Base-by-base conservation (phyloP, 768 basidiomycete genomes). In the Coprinopsis cinerea region DNA sequence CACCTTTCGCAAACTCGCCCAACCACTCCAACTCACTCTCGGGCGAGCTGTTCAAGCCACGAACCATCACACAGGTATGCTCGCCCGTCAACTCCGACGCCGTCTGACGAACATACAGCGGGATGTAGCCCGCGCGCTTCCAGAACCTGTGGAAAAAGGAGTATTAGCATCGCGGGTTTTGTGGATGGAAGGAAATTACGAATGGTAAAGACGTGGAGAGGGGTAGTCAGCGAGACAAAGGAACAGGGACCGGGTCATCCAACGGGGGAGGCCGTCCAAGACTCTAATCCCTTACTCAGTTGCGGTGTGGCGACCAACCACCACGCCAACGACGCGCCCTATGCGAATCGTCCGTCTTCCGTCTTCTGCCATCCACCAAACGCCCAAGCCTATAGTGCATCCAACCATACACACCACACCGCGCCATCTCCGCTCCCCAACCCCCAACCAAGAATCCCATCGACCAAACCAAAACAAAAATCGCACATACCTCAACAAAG, bases 81-180 rank as follows among this genome's bases (percentile, higher is more conserved):
- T 99, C 96, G 32, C 96, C 96, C 0, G 96, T 99, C 44, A 98
- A 75, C 58, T 96, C 93, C 63, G 92, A 96, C 51, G 84, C 75
- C 4, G 92, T 95, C 67, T 98, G 96, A 25, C 95, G 83, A 25
- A 98, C 67, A 60, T 98, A 98, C 13, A 98, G 73, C 0, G 96
- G 96, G 0, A 90, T 78, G 63, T 87, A 99, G 11, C 90, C 88
- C 1, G 85, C 83, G 18, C 92, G 81, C 67, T 98, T 98, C 96
- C 96, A 98, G 73, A 98, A 99, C 53, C 91, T 77, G 41, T 14
- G 13, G 32, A 39, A 42, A 26, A n/a, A n/a, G n/a, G n/a, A n/a
- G n/a, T n/a, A n/a, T n/a, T n/a, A n/a, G n/a, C n/a, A n/a, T n/a
- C n/a, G n/a, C n/a, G n/a, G n/a, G n/a, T n/a, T n/a, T n/a, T n/a